Evolutionary conservation across 495 filamentous ascomycete species (phyloP), one percentile per base, ranked within the genome.

Genomic region (Tuber magnatum): DNA sequence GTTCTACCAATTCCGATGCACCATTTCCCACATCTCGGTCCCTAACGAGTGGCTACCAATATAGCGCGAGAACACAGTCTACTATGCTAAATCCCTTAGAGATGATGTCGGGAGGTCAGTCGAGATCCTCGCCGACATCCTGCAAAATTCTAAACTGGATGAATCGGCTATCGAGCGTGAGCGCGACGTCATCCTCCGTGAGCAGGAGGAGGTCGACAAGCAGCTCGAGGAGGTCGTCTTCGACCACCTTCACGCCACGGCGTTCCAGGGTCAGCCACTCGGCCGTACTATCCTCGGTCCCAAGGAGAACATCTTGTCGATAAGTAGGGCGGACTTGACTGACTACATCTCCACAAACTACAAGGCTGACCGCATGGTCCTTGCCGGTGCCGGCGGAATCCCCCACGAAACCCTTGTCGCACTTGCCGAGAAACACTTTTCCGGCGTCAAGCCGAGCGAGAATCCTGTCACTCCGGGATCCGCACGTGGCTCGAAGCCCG

Each of bases 301-400:
- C 73, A 93, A 93, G 86, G 91, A 97, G 87, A 99, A 99, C 89
- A 99, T 99, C 86, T 88, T 93, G 83, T 94, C 91, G 85, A 98
- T 99, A 86, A 89, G 92, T 83, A 90, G 93, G 74, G 88, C 92
- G 81, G 94, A 99, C 85, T 88, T 99, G 78, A 85, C 87, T 82
- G 91, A 92, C 86, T 99, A 98, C 87, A 98, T 99, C 88, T 95
- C 95, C 87, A 92, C 90, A 86, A 99, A 99, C 89, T 99, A 99
- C 88, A 97, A 92, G 68, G 94, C 96, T 75, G 95, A 99, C 86
- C 93, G 96, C 82, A 99, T 98, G 94, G 95, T 99, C 70, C 91
- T 99, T 69, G 96, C 97, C 78, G 95, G 94, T 83, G 90, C 96
- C 73, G 95, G 95, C 83, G 95, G 95, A 78, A 88, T 98, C 81